These are phyloP conservation scores for Gloeophyllum trabeum DNA, from an alignment of 768 basidiomycete species.

Conservation along the genomic window DNA sequence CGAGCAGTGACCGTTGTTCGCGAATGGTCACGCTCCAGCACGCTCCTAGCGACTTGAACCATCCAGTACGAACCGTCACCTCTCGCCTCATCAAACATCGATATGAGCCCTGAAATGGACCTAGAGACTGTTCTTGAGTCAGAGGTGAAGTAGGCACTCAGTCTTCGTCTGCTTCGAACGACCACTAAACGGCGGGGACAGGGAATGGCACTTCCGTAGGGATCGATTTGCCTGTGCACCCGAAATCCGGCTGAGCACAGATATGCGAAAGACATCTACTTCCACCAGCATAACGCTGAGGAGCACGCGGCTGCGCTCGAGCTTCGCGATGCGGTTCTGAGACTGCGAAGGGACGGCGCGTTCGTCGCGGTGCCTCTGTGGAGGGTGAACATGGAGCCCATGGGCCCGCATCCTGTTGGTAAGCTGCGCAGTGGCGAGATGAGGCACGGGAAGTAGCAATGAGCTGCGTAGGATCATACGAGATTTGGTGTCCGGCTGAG, in stretches of 20 bases:
- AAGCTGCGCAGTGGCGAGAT: slow-evolving; percentile 12
- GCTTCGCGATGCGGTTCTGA: slow-evolving; percentile 60
- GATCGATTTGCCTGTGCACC: slow-evolving; percentile 3
- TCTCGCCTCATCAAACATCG: too few relatives aligned
- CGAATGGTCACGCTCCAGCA: too few relatives aligned
- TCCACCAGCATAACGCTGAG: slow-evolving; percentile 51
- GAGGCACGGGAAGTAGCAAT: not conserved
- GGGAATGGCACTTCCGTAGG: slow-evolving; percentile 78
- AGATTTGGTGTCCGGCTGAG: slow-evolving; percentile 70
- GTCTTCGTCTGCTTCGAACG: not conserved
- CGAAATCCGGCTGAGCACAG: not conserved
- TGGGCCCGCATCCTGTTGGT: slow-evolving; percentile 74
- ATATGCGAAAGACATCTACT: slow-evolving; percentile 57
- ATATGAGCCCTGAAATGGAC: slow-evolving; percentile 32
- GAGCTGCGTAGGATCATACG: slow-evolving; percentile 51
- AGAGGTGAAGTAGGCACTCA: slow-evolving; percentile 47
- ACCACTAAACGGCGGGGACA: slow-evolving; percentile 11
- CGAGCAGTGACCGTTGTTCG: too few relatives aligned
- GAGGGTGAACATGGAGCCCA: slow-evolving; percentile 56
- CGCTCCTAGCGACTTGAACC: too few relatives aligned
- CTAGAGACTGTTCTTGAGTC: slow-evolving; percentile 42
- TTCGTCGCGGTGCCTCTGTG: slow-evolving; percentile 73
- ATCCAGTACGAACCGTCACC: too few relatives aligned
- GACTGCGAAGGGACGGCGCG: slow-evolving; percentile 61
- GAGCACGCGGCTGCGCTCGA: slow-evolving; percentile 57